phyloP scores from a whole-genome alignment of 352 stramenopile species.

The Pythium plurisporium region DNA sequence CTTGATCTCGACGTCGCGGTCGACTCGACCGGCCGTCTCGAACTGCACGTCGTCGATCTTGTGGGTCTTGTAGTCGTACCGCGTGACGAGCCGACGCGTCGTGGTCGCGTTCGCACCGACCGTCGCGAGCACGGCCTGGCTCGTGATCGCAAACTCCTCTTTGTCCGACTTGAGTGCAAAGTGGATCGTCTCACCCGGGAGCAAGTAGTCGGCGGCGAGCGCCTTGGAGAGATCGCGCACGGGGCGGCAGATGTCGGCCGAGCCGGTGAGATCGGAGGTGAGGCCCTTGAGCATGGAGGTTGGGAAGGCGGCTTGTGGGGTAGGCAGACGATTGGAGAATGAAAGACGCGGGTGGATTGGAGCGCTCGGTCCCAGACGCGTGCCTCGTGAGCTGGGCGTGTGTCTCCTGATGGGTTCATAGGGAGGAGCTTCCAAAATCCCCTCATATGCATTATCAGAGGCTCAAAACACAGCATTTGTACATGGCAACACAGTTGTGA shows the following conservation, averaged over 20 bases:
- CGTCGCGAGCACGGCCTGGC: slow-evolving; percentile 42
- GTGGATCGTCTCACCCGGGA: slow-evolving; percentile 46
- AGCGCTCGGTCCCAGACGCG: too few relatives aligned
- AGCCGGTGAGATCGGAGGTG: slow-evolving; percentile 17
- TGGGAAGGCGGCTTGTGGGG: not conserved
- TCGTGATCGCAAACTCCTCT: slow-evolving; percentile 68
- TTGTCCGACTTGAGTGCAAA: slow-evolving; percentile 52
- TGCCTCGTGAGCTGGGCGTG: too few relatives aligned
- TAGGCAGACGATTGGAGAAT: slow-evolving; percentile 7
- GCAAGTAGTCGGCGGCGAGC: slow-evolving; percentile 35
- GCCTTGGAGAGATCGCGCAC: slow-evolving; percentile 43
- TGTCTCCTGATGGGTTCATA: too few relatives aligned
- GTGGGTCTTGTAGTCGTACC: slow-evolving; percentile 36
- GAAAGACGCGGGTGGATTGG: too few relatives aligned
- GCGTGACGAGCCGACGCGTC: slow-evolving; percentile 44
- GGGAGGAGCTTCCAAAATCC: not conserved
- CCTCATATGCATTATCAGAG: too few relatives aligned
- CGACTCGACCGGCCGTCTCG: slow-evolving; percentile 41
- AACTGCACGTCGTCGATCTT: slow-evolving; percentile 34
- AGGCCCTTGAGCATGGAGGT: slow-evolving; percentile 22
- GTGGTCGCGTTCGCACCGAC: slow-evolving; percentile 39
- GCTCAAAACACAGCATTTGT: too few relatives aligned
- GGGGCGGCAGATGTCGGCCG: slow-evolving; percentile 20
- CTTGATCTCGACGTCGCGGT: slow-evolving; percentile 59
- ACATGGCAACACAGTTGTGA: too few relatives aligned